These are phyloP conservation scores for Paecilomyces sp. DNA, from an alignment of 2,329 filamentous ascomycete species.

Conservation along the genomic window DNA sequence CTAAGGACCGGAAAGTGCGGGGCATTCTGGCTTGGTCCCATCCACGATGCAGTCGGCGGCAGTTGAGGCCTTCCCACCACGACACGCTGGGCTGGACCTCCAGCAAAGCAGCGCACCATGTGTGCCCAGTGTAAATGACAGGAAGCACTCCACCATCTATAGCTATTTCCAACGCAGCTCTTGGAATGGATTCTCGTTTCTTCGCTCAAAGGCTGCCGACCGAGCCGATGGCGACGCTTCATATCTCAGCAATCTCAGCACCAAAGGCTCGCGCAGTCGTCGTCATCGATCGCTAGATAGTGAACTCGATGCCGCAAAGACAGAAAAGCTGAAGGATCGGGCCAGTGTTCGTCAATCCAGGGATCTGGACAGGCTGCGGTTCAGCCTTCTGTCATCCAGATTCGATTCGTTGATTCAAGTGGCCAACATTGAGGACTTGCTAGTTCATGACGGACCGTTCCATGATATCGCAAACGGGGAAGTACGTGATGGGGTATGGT, in stretches of 20 bases:
- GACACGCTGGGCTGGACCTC: neutral
- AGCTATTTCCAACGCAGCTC: neutral
- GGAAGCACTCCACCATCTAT: neutral
- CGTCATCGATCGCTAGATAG: neutral
- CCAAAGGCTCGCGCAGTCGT: neutral
- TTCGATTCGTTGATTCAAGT: neutral
- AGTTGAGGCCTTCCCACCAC: neutral
- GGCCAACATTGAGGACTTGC: neutral
- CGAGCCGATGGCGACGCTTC: neutral
- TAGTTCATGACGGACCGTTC: neutral
- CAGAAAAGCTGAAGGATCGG: neutral
- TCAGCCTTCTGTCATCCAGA: neutral
- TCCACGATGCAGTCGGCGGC: neutral
- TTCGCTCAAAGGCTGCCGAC: neutral
- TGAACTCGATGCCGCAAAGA: neutral
- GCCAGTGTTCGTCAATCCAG: neutral
- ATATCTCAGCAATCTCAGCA: neutral
- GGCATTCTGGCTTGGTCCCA: neutral
- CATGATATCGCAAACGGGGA: constrained; percentile 17
- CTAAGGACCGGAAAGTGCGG: neutral
- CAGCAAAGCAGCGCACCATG: neutral
- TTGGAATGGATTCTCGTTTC: neutral
- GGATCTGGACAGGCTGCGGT: neutral
- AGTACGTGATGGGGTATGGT: constrained; percentile 75
- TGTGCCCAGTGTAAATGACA: neutral